Conservation (phyloP, 805 yeast species). For the Metschnikowia santaceciliae region DNA sequence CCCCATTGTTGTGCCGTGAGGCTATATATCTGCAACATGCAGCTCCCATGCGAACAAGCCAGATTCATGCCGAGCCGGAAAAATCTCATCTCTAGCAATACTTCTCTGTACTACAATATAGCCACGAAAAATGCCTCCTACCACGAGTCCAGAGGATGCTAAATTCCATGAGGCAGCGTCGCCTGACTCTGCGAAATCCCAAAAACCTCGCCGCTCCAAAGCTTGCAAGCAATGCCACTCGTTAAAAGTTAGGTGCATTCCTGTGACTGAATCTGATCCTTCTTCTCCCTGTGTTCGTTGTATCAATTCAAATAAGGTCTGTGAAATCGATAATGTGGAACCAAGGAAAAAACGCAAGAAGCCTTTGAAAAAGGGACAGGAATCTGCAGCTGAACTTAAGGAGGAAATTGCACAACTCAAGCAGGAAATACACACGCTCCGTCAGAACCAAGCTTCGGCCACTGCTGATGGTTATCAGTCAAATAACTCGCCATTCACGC, state of each 20-base stretch:
- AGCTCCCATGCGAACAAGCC: constrained; percentile 2
- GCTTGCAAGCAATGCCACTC: constrained; percentile 78
- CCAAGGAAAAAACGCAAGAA: constrained; percentile 47
- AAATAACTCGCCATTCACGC: neutral
- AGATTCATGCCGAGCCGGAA: constrained; percentile 4
- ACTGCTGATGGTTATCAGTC: neutral
- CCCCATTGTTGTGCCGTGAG: constrained; percentile 3
- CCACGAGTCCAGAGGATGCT: neutral
- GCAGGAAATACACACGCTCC: constrained; percentile 13
- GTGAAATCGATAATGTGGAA: constrained; percentile 65
- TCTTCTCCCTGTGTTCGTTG: constrained; percentile 74
- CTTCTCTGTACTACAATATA: neutral
- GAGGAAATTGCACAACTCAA: constrained; percentile 19
- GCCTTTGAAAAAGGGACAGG: constrained; percentile 17
- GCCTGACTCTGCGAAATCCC: constrained; percentile 4
- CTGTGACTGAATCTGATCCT: constrained; percentile 56
- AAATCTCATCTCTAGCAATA: constrained; percentile 2
- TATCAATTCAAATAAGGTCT: constrained; percentile 53
- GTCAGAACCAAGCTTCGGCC: constrained; percentile 6
- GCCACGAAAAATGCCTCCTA: neutral
- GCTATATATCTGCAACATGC: constrained; percentile 1
- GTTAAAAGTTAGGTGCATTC: constrained; percentile 80
- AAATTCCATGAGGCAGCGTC: neutral
- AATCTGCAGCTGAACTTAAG: constrained; percentile 20
- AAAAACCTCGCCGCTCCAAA: constrained; percentile 40